Evolutionary conservation across 768 basidiomycete genomes (phyloP).

Genomic region (Amylocystis lapponica): DNA sequence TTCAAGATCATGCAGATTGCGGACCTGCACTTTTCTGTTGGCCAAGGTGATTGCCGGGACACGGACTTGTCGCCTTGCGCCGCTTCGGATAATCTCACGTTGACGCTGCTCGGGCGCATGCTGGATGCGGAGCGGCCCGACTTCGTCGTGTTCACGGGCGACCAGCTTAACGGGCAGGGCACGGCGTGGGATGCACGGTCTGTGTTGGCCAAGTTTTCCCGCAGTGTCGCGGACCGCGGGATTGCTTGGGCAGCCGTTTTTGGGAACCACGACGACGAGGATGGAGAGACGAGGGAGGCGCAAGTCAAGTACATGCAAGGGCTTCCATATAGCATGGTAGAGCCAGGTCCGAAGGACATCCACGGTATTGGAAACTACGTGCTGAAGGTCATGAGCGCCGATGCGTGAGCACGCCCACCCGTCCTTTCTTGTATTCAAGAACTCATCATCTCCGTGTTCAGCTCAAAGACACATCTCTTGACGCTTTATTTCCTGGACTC

Average conservation of each 20-base stretch:
- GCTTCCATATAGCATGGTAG: conserved; percentile 81
- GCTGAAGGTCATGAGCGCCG: conserved; percentile 76
- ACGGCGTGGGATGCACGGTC: conserved; percentile 87
- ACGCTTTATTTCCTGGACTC: conserved; percentile 92
- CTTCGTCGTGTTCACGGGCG: conserved; percentile 87
- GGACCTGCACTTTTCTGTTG: conserved; percentile 89
- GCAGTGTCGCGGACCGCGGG: conserved; percentile 61
- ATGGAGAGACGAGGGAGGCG: conserved; percentile 52
- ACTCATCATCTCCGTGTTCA: too few species aligned
- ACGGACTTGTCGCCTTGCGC: conserved; percentile 45
- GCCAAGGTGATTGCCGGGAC: conserved; percentile 72
- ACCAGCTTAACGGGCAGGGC: conserved; percentile 89
- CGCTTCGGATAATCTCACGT: conserved; percentile 74
- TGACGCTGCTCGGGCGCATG: conserved; percentile 59
- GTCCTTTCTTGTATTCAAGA: too few species aligned
- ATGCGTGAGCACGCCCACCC: conserved; percentile 52
- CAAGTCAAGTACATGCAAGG: conserved; percentile 69
- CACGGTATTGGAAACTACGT: conserved; percentile 93
- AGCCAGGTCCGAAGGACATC: conserved; percentile 75
- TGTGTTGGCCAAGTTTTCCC: conserved; percentile 84
- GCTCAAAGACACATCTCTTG: conserved; percentile 83
- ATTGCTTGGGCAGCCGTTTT: conserved; percentile 93
- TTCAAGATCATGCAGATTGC: conserved; percentile 91
- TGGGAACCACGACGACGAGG: conserved; percentile 90
- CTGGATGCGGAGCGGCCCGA: conserved; percentile 85